phyloP scores from a whole-genome alignment of 108 stramenopile species.

The Cyclotella sp. region DNA sequence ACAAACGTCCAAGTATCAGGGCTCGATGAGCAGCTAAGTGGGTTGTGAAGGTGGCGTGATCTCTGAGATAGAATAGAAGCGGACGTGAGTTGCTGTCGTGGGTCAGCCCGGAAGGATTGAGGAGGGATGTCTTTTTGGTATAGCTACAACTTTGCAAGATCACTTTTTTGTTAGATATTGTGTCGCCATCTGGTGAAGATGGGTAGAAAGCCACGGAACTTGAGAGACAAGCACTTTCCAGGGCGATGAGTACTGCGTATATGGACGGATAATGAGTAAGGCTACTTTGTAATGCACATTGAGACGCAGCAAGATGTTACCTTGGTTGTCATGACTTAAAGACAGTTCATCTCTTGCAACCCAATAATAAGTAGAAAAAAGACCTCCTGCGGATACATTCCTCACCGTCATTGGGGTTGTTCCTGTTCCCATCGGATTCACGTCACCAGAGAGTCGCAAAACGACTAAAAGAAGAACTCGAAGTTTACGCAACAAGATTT shows the following conservation, averaged over 20 bases:
- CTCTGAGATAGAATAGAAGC: constrained; percentile 48
- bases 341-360: constrained; percentile 76
- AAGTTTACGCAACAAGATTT: constrained; percentile 70
- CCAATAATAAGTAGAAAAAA: constrained; percentile 83
- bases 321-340: constrained; percentile 73
- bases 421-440: constrained; percentile 56
- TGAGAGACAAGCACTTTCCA: constrained; percentile 73
- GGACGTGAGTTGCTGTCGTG: constrained; percentile 38
- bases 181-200: constrained; percentile 64
- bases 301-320: background rate
- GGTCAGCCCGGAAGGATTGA: constrained; percentile 41
- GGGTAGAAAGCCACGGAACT: constrained; percentile 72
- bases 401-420: constrained; percentile 67
- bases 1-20: constrained; percentile 65
- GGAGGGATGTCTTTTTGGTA: constrained; percentile 19
- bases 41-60: constrained; percentile 38
- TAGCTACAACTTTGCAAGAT: constrained; percentile 46
- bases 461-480: constrained; percentile 76
- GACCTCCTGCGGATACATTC: constrained; percentile 54
- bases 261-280: too few species aligned
- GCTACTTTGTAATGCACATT: background rate
- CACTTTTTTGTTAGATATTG: constrained; percentile 14
- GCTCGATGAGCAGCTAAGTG: constrained; percentile 75
- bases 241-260: constrained; percentile 30
- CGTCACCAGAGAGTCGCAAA: constrained; percentile 64